phyloP scores from a whole-genome alignment of 768 basidiomycete genomes.

The Lentinula guzmanii region DNA sequence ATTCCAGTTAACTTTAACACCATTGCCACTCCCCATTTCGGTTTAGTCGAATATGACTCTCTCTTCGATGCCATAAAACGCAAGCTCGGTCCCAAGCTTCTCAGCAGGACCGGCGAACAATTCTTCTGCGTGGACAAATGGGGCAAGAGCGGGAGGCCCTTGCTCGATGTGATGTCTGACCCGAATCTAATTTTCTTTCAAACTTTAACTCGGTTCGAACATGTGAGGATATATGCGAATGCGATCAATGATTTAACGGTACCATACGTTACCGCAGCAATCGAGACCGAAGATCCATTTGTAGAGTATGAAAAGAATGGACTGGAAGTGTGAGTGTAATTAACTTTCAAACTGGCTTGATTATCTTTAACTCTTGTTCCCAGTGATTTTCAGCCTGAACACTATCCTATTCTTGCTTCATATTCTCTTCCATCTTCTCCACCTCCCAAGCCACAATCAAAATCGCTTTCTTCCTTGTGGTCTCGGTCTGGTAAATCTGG shows the following conservation, averaged over 20 bases:
- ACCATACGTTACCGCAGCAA: slow-evolving; percentile 74
- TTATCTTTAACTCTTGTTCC: not conserved
- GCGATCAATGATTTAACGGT: slow-evolving; percentile 80
- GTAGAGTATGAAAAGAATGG: slow-evolving; percentile 55
- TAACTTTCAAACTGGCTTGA: not conserved
- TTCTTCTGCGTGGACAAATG: slow-evolving; percentile 50
- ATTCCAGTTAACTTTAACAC: slow-evolving; percentile 58
- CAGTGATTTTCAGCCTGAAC: slow-evolving; percentile 54
- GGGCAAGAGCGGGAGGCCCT: slow-evolving; percentile 40
- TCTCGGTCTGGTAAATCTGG: slow-evolving; percentile 19
- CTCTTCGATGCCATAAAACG: slow-evolving; percentile 31
- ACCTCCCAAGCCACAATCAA: slow-evolving; percentile 29
- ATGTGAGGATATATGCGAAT: slow-evolving; percentile 74
- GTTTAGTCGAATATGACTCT: slow-evolving; percentile 42
- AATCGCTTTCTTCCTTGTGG: slow-evolving; percentile 37
- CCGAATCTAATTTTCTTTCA: slow-evolving; percentile 76
- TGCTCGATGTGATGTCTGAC: slow-evolving; percentile 60
- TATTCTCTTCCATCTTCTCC: slow-evolving; percentile 43
- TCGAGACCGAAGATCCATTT: slow-evolving; percentile 67
- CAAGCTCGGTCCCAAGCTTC: slow-evolving; percentile 42
- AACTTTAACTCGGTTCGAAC: slow-evolving; percentile 58
- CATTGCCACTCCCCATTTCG: slow-evolving; percentile 59
- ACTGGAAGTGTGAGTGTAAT: slow-evolving; percentile 36
- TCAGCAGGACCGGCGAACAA: slow-evolving; percentile 55
- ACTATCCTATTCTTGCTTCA: slow-evolving; percentile 49